Evolutionary conservation across 1,284 basidiomycete species (phyloP).

Genomic region (Ustilago vetiveriae): DNA sequence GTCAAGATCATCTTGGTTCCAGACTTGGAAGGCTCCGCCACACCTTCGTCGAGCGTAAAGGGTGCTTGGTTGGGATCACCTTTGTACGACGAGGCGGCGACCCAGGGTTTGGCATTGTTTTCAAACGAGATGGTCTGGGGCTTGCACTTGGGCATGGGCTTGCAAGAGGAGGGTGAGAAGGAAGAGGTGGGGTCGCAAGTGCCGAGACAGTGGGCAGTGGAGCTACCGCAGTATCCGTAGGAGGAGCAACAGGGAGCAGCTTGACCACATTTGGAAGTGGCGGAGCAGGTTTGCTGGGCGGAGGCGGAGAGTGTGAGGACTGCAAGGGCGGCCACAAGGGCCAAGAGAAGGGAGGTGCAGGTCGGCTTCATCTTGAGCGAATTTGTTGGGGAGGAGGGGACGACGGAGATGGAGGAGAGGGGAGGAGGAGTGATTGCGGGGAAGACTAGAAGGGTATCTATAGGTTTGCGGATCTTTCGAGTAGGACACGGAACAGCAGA

Average conservation of each 20-base stretch:
- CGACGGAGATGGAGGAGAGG: slow-evolving; percentile 10
- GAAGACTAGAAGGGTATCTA: not conserved
- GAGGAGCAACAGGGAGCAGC: slow-evolving; percentile 37
- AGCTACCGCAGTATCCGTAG: slow-evolving; percentile 46
- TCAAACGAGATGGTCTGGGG: slow-evolving; percentile 37
- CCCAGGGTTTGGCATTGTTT: slow-evolving; percentile 42
- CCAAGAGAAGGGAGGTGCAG: slow-evolving; percentile 18
- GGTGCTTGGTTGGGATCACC: slow-evolving; percentile 45
- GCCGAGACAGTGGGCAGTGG: slow-evolving; percentile 33
- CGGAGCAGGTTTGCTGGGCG: slow-evolving; percentile 20
- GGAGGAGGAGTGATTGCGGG: too few species aligned
- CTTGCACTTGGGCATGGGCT: slow-evolving; percentile 51
- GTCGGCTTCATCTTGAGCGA: slow-evolving; percentile 11
- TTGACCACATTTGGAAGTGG: slow-evolving; percentile 22
- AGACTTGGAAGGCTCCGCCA: slow-evolving; percentile 13
- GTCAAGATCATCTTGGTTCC: slow-evolving; percentile 45
- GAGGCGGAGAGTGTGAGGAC: slow-evolving; percentile 12
- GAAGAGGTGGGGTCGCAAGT: slow-evolving; percentile 41
- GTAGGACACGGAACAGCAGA: not conserved
- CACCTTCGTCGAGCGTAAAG: slow-evolving; percentile 50
- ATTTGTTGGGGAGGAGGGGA: not conserved
- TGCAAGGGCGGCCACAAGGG: slow-evolving; percentile 14
- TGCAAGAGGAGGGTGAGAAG: slow-evolving; percentile 40
- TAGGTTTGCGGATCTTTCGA: not conserved
- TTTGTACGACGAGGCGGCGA: slow-evolving; percentile 30